Base-by-base conservation (phyloP, 1,139 yeast species). In the Candida buenavistaensis region DNA sequence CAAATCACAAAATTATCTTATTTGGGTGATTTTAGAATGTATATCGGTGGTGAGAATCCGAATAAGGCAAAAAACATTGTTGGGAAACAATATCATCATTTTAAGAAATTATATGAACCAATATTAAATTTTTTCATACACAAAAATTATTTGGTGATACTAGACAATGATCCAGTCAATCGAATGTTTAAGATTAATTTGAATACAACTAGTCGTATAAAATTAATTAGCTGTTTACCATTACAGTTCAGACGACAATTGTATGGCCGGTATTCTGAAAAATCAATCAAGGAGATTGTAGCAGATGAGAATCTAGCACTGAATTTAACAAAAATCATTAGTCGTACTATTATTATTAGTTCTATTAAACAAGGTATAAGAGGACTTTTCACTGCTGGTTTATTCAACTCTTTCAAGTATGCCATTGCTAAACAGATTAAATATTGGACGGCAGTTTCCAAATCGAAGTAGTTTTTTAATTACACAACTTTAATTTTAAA, bases 31-130 rank as follows among this genome's bases (percentile, higher is more conserved):
- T 82, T 90, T 23, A 73, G 99, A 46, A 84, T 89, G 79, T 67
- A 75, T 28, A 68, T 89, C 29, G 95, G 95, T 3, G 95, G 92
- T 4, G 98, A 92, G 58, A 87, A 92, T 57, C 97, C 97, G 7
- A 72, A 82, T 51, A 92, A 92, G 59, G 85, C 90, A 20, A 68
- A 70, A 35, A 92, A 94, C 56, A 92, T 92, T 43, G 97, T 92
- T 5, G 59, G 64, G 16, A 84, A 85, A 54, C 97, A 94, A 59
- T 75, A 76, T 45, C 62, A 63, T 14, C 73, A 78, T 43, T 92
- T 92, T 62, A 74, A 80, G 39, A 64, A 64, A 40, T 75, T 92
- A 48, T 92, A 92, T 55, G 64, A 69, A 11, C 96, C 96, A 2
- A 64, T 83, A 38, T 59, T 60, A 33, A 50, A 51, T 11, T 54